phyloP scores from a whole-genome alignment of 2,329 filamentous ascomycete species.

The Orbilia oligospora region DNA sequence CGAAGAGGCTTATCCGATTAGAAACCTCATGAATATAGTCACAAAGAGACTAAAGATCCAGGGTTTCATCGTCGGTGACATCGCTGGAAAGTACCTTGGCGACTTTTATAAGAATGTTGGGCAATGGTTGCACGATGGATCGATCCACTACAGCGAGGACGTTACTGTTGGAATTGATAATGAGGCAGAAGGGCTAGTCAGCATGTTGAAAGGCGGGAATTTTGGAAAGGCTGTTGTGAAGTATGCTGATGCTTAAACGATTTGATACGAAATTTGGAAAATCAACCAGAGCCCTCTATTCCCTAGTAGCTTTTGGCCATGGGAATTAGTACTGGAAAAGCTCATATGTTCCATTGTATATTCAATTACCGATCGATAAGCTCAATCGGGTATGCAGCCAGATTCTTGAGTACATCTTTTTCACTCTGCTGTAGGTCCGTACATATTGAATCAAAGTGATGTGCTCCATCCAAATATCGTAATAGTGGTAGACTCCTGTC shows the following conservation, averaged over 20 bases:
- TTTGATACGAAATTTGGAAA: background rate
- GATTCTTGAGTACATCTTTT: conserved; percentile 77
- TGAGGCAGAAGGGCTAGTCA: conserved; percentile 79
- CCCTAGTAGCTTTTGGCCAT: background rate
- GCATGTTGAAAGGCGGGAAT: conserved; percentile 83
- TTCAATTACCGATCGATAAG: conserved; percentile 66
- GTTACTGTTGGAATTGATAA: conserved; percentile 84
- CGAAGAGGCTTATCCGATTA: conserved; percentile 76
- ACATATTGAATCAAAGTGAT: conserved; percentile 86
- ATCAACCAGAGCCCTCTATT: background rate
- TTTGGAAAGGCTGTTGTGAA: conserved; percentile 88
- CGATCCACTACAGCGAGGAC: conserved; percentile 78
- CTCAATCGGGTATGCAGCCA: conserved; percentile 71
- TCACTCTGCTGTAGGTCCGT: conserved; percentile 81
- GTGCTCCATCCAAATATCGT: conserved; percentile 80
- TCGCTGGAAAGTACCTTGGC: conserved; percentile 70
- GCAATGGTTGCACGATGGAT: conserved; percentile 82
- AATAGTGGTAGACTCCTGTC: conserved; percentile 72
- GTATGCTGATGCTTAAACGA: conserved; percentile 61
- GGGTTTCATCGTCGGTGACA: conserved; percentile 81
- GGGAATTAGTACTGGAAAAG: background rate
- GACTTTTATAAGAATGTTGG: conserved; percentile 82
- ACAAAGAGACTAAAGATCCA: conserved; percentile 78
- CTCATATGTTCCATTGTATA: background rate
- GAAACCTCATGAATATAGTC: conserved; percentile 77